These are phyloP conservation scores for Orbilia oligospora DNA, from an alignment of 2,329 filamentous ascomycete species.

Conservation along the genomic window DNA sequence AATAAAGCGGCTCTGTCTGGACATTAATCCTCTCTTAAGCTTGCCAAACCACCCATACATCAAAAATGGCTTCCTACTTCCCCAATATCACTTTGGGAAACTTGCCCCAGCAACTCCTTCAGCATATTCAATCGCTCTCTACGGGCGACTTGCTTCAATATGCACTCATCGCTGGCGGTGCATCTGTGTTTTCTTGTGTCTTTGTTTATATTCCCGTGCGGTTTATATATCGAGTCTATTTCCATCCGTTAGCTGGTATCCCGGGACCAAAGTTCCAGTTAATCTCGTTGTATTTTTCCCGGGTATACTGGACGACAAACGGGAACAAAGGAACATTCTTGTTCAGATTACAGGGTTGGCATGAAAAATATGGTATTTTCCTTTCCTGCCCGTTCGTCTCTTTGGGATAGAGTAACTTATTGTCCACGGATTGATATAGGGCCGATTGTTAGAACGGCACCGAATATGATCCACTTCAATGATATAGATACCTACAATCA, in stretches of 20 bases:
- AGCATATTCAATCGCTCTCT: not conserved
- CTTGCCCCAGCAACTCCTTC: slow-evolving; percentile 8
- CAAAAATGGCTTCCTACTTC: not conserved
- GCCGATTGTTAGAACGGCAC: slow-evolving; percentile 67
- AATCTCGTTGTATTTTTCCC: slow-evolving; percentile 64
- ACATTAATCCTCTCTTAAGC: too few species aligned
- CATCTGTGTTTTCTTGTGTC: slow-evolving; percentile 8
- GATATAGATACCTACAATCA: slow-evolving; percentile 64
- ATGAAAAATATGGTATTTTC: slow-evolving; percentile 31
- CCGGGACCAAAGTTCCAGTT: slow-evolving; percentile 66
- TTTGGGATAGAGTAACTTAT: not conserved
- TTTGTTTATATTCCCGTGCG: slow-evolving; percentile 19
- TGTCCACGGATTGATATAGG: slow-evolving; percentile 59
- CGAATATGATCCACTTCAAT: slow-evolving; percentile 64
- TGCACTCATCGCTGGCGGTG: not conserved
- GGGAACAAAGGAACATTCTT: not conserved
- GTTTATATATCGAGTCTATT: slow-evolving; percentile 64
- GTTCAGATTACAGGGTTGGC: slow-evolving; percentile 31
- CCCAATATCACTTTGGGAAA: not conserved
- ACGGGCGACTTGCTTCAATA: slow-evolving; percentile 2
- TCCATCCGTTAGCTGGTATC: slow-evolving; percentile 65
- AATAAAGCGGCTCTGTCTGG: not conserved
- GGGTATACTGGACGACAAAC: slow-evolving; percentile 53
- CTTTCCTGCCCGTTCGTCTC: not conserved
- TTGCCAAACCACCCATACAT: not conserved